phyloP scores from a whole-genome alignment of 305 asterid genomes.

The Striga hermonthica region DNA sequence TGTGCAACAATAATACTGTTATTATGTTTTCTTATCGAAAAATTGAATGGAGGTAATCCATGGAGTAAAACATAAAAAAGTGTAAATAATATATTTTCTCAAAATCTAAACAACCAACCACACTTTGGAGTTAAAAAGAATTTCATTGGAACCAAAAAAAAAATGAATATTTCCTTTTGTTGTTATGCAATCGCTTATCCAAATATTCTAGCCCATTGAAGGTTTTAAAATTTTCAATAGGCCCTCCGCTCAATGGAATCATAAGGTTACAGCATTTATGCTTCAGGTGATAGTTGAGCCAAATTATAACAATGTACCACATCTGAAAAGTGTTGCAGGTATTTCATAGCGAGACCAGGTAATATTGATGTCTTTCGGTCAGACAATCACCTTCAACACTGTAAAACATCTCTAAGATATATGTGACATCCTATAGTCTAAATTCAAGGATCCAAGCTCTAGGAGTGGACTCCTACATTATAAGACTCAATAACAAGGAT shows the following conservation, averaged over 20 bases:
- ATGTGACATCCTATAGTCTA: too few species aligned
- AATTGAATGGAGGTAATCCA: background rate
- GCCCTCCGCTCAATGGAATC: too few species aligned
- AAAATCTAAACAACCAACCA: background rate
- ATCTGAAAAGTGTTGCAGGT: too few species aligned
- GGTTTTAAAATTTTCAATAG: too few species aligned
- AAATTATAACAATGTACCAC: too few species aligned
- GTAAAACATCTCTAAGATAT: too few species aligned
- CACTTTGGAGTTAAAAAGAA: background rate
- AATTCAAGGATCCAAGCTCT: too few species aligned
- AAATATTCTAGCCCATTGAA: background rate
- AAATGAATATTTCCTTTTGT: background rate
- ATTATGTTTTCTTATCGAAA: too few species aligned
- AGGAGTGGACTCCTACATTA: background rate
- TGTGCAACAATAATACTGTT: too few species aligned
- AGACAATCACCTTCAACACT: background rate
- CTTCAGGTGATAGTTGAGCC: too few species aligned
- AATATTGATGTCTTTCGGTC: conserved; percentile 3
- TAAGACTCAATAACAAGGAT: background rate
- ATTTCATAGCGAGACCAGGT: background rate
- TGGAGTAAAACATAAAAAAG: background rate
- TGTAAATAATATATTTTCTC: background rate
- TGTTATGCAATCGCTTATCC: background rate
- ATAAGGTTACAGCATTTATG: too few species aligned
- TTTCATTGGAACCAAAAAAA: background rate